Conservation (phyloP, 2,329 filamentous ascomycete species). For the Pseudogymnoascus sp. region DNA sequence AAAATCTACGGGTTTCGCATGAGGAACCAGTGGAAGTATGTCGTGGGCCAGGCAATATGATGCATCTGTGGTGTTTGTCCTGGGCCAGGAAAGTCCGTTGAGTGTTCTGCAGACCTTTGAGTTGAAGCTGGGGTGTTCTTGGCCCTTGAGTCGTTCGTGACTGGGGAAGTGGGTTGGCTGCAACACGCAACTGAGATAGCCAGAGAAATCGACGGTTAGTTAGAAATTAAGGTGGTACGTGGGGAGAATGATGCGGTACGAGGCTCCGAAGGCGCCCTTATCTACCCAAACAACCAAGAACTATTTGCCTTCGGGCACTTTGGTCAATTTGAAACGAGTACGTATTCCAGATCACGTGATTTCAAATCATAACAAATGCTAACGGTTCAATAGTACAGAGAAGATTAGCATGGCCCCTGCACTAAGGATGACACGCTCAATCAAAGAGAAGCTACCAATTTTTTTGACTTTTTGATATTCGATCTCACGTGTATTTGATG, state of each 20-base stretch:
- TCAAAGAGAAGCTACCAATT: conserved; percentile 69
- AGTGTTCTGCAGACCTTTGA: neutral
- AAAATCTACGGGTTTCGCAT: conserved; percentile 28
- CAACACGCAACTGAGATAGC: neutral
- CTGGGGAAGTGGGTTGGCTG: neutral
- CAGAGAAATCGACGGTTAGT: conserved; percentile 6
- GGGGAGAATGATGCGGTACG: neutral
- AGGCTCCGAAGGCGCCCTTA: neutral
- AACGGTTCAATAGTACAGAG: conserved; percentile 41
- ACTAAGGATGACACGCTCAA: conserved; percentile 93
- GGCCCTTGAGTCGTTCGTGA: neutral
- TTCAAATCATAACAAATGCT: neutral
- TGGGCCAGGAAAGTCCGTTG: conserved; percentile 1
- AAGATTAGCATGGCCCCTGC: conserved; percentile 78
- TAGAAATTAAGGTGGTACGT: conserved; percentile 9
- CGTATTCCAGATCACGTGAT: neutral
- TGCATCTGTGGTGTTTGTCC: conserved; percentile 27
- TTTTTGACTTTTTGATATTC: conserved; percentile 33
- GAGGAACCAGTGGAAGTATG: conserved; percentile 26
- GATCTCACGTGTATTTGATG: too few relatives aligned
- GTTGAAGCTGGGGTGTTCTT: neutral
- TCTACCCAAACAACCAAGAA: neutral
- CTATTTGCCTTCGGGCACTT: neutral
- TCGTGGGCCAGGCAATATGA: conserved; percentile 27
- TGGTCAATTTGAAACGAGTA: conserved; percentile 7